These are phyloP conservation scores for Spinellus fusiger DNA, from an alignment of 192 early-diverging fungal species.

Conservation along the genomic window DNA sequence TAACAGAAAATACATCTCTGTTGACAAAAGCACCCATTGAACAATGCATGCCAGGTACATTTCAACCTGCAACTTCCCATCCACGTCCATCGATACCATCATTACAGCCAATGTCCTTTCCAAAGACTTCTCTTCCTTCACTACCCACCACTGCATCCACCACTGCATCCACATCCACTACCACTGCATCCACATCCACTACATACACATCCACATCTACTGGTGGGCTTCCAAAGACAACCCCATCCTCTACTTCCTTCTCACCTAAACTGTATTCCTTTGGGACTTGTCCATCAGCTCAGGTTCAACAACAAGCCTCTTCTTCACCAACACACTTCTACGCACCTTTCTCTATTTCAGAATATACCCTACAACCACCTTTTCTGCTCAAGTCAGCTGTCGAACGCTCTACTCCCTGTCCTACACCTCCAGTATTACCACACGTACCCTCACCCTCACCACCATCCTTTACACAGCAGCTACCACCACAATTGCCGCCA, in stretches of 20 bases:
- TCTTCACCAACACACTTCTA: background rate
- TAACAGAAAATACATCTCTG: too few species aligned
- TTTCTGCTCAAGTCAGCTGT: background rate
- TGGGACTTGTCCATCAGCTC: background rate
- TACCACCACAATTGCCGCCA: background rate
- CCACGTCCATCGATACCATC: too few species aligned
- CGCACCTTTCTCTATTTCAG: background rate
- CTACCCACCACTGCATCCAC: background rate
- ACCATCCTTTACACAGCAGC: background rate
- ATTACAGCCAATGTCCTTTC: background rate
- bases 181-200: background rate
- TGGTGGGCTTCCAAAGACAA: too few species aligned
- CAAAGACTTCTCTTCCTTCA: background rate
- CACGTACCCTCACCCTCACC: background rate
- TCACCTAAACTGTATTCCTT: too few species aligned
- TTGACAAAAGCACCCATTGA: too few species aligned
- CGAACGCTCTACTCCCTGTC: too few species aligned
- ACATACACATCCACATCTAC: background rate
- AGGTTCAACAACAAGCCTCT: background rate
- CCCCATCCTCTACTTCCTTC: too few species aligned
- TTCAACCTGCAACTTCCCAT: too few species aligned
- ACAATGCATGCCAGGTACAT: too few species aligned
- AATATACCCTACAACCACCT: background rate
- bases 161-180: background rate
- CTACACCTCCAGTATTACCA: background rate